These are phyloP conservation scores for Herpetospermum pedunculosum DNA, from an alignment of 306 rosid species.

Conservation along the genomic window DNA sequence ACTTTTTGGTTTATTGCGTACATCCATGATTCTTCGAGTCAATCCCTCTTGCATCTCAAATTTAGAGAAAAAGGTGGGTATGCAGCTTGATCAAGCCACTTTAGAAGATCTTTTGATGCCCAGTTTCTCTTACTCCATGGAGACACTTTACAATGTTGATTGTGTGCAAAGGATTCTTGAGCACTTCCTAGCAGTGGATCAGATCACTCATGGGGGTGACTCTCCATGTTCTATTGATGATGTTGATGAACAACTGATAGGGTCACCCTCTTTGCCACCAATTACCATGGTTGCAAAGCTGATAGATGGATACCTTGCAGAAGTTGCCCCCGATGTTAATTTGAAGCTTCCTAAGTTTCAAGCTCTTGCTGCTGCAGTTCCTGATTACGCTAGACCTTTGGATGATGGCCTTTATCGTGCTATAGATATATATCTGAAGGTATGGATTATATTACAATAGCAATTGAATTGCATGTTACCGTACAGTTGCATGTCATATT, in stretches of 20 bases:
- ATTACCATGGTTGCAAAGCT: slow-evolving; percentile 90
- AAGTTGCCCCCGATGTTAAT: slow-evolving; percentile 96
- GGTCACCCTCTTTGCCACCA: slow-evolving; percentile 88
- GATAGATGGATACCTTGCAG: slow-evolving; percentile 94
- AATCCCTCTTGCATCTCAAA: slow-evolving; percentile 56
- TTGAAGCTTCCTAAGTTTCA: slow-evolving; percentile 83
- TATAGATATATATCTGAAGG: slow-evolving; percentile 89
- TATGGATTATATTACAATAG: slow-evolving; percentile 15
- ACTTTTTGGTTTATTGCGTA: slow-evolving; percentile 75
- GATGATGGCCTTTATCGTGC: slow-evolving; percentile 98
- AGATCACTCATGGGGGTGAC: slow-evolving; percentile 42
- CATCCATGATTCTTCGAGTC: slow-evolving; percentile 80
- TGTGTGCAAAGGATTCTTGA: slow-evolving; percentile 86
- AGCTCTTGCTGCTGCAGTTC: slow-evolving; percentile 89
- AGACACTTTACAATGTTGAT: slow-evolving; percentile 91
- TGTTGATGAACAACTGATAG: slow-evolving; percentile 77
- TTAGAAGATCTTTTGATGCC: slow-evolving; percentile 97
- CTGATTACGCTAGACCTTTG: slow-evolving; percentile 88
- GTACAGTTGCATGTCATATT: neutral
- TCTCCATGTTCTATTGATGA: slow-evolving; percentile 77
- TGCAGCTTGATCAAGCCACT: slow-evolving; percentile 93
- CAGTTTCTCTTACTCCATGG: slow-evolving; percentile 84
- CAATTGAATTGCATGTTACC: neutral
- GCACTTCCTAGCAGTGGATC: slow-evolving; percentile 80
- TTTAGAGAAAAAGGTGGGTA: slow-evolving; percentile 74